A percentile compares a stretch with the other conserved stretches of the same genome.
Conservation (phyloP, 257 asterid genomes). For the Salvia rosmarinus region DNA sequence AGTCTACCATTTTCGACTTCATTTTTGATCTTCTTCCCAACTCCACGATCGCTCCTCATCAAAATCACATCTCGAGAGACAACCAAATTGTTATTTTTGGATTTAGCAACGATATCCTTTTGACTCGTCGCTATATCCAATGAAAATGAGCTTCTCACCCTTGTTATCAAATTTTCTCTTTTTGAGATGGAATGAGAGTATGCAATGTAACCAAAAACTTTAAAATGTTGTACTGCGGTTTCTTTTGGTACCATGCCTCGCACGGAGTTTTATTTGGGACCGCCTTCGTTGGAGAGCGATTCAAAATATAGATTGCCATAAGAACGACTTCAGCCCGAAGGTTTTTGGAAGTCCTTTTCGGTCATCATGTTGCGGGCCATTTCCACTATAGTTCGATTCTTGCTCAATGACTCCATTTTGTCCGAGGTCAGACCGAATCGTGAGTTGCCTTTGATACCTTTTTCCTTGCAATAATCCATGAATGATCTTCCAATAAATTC, state of each 20-base stretch:
- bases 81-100: no score
- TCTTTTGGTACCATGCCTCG: not conserved
- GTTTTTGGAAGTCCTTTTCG: not conserved
- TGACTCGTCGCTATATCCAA: no score
- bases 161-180: not conserved
- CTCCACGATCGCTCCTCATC: not conserved
- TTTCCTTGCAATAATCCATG: not conserved
- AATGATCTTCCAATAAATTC: not conserved
- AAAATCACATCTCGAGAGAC: not conserved
- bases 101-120: not conserved
- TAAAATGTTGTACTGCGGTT: not conserved
- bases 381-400: not conserved
- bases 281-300: constrained; percentile 19
- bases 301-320: not conserved
- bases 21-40: not conserved
- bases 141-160: not conserved
- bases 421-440: no score
- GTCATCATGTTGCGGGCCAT: not conserved
- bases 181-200: not conserved
- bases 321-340: not conserved
- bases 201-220: not conserved
- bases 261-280: not conserved
- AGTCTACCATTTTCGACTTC: no score
- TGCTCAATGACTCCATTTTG: not conserved
- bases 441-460: not conserved